Evolutionary conservation across 441 rosid species (phyloP).

Genomic region (Macaranga tanarius): DNA sequence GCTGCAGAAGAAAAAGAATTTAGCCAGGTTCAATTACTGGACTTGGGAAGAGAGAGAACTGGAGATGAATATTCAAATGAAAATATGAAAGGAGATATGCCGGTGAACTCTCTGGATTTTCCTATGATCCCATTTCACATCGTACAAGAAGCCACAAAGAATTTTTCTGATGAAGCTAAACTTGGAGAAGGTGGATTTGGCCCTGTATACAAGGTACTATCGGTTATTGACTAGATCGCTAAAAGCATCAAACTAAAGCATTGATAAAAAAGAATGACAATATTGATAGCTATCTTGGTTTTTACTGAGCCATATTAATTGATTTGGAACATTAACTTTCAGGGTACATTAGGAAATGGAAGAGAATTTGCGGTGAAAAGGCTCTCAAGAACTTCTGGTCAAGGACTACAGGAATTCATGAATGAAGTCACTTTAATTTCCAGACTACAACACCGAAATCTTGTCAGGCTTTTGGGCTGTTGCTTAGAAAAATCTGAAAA

Average conservation of each 20-base stretch:
- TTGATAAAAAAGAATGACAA: not conserved
- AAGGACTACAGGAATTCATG: slow-evolving; percentile 17
- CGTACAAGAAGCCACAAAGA: slow-evolving; percentile 13
- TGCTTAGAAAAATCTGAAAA: slow-evolving; percentile 28
- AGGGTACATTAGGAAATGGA: not conserved
- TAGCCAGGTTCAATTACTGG: slow-evolving; percentile 19
- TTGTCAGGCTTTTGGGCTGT: slow-evolving; percentile 35
- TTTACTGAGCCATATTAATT: not conserved
- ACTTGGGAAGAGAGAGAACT: not conserved
- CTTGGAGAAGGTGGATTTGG: slow-evolving; percentile 39
- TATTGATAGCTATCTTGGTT: not conserved
- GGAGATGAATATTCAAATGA: not conserved
- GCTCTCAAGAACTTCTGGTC: slow-evolving; percentile 6
- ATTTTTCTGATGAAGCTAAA: slow-evolving; percentile 28
- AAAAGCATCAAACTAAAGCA: not conserved
- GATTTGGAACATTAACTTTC: too few relatives aligned
- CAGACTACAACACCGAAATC: slow-evolving; percentile 34
- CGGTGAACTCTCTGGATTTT: slow-evolving; percentile 16
- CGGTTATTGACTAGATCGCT: not conserved
- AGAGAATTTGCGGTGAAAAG: slow-evolving; percentile 10
- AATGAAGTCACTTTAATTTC: slow-evolving; percentile 29
- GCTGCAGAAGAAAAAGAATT: not conserved
- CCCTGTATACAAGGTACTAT: slow-evolving; percentile 31
- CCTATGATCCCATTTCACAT: slow-evolving; percentile 13
- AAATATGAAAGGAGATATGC: slow-evolving; percentile 1